Evolutionary conservation across 106 monocot genomes (phyloP), one percentile per base, ranked within the genome.

Genomic region (Dactylorhiza incarnata): DNA sequence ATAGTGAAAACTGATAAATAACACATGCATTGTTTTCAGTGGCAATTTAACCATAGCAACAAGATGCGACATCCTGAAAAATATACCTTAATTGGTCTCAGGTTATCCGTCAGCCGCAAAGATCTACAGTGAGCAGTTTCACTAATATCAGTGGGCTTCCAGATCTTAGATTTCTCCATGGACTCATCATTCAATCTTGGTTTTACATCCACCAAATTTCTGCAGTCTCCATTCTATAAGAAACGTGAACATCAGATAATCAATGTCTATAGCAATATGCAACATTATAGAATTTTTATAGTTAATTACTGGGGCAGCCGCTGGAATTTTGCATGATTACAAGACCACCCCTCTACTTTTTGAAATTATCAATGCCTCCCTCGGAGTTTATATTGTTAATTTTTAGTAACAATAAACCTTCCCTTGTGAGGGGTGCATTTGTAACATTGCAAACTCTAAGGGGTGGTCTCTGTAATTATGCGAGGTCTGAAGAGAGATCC

Each of bases 71-170:
- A 12, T 3, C 65, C 26, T 45, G 68, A 45, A 68, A 68, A 45
- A 44, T 17, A 68, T 77, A 83, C 94, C 90, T 94, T 94, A 83
- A 86, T 88, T 71, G 90, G 75, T 82, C 88, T 86, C n/a, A 90
- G 20, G 54, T 86, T 90, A 84, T 90, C 90, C 65, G 75, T 75
- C 26, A 94, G 88, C 78, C 83, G 86, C 62, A 94, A 81, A 45
- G 94, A 94, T 45, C 88, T 79, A 76, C 90, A 94, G 56, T 94
- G 90, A 73, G 82, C 13, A 47, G 86, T 83, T 79, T 94, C 94
- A 74, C 22, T 88, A 49, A 94, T 88, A 78, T 94, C 94, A 65
- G 90, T 90, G 29, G 86, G 90, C 73, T 90, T 94, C 94, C 94
- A 90, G 29, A 88, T 82, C 79, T 88, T 94, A 61, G 90, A 84